A percentile compares a stretch with the other conserved stretches of the same genome.
Conservation (phyloP, 345 rosid genomes). For the Eucalyptus tenuipes region DNA sequence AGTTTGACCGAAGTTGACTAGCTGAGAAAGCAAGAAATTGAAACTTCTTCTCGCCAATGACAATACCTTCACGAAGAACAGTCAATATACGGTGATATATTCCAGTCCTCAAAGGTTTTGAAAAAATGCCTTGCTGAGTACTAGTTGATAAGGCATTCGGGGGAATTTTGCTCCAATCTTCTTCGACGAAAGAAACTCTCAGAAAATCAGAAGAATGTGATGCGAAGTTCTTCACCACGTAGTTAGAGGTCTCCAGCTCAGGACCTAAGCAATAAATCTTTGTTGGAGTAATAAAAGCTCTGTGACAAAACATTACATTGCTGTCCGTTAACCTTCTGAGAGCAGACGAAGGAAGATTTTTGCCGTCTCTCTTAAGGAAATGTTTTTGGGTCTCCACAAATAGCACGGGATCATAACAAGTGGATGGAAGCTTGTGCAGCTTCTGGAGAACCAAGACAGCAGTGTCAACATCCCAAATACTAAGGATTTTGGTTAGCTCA, state of each 20-base stretch:
- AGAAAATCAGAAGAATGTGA: slow-evolving; percentile 69
- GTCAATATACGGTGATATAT: slow-evolving; percentile 65
- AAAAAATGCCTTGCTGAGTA: slow-evolving; percentile 46
- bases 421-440: slow-evolving; percentile 47
- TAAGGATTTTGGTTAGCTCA: slow-evolving; percentile 33
- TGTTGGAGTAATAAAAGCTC: slow-evolving; percentile 72
- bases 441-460: slow-evolving; percentile 51
- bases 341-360: slow-evolving; percentile 20
- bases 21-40: slow-evolving; percentile 96
- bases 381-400: slow-evolving; percentile 37
- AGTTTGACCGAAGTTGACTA: slow-evolving; percentile 78
- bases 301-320: slow-evolving; percentile 69
- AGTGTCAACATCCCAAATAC: slow-evolving; percentile 22
- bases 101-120: slow-evolving; percentile 61
- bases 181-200: slow-evolving; percentile 88
- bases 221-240: slow-evolving; percentile 71
- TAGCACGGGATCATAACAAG: slow-evolving; percentile 52
- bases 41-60: slow-evolving; percentile 55
- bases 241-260: slow-evolving; percentile 81
- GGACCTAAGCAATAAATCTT: slow-evolving; percentile 90
- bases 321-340: slow-evolving; percentile 22
- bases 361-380: slow-evolving; percentile 17
- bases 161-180: slow-evolving; percentile 88
- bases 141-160: slow-evolving; percentile 54
- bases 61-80: slow-evolving; percentile 60